Evolutionary conservation across 805 yeast genomes (phyloP), one percentile per base, ranked within the genome.

Genomic region (Candida fluviatilis): DNA sequence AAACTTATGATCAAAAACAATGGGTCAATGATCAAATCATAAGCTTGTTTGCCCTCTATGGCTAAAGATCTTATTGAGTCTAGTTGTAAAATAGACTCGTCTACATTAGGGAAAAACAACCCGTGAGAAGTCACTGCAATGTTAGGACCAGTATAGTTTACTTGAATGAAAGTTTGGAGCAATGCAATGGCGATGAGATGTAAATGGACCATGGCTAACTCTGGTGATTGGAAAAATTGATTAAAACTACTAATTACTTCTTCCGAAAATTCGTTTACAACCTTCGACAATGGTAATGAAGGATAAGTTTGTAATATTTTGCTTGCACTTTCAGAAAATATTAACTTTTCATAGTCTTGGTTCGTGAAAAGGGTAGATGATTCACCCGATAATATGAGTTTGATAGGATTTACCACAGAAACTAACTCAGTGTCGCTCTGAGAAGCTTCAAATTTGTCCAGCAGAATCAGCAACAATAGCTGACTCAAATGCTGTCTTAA

Each of bases 111-210:
- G 40, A 68, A 66, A 39, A 58, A 50, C n/a, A 51, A 34, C n/a
- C 62, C 52, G 25, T 51, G 50, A 4, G 71, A 48, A 3, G 57
- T 59, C 16, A 65, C 47, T 4, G 71, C 70, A 2, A 78, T 51
- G 18, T 74, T 71, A 4, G 96, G 96, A 6, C 97, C 97, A 0
- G 95, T 86, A 58, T 73, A 86, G 57, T 90, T 90, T 36, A 74
- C 60, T 55, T 87, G 95, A 12, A 84, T 63, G 53, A 84, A 90
- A 1, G 75, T 54, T 53, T 88, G 89, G 18, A 87, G 61, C 3
- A 78, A 60, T 1, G 83, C 71, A 42, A 86, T 69, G 2, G 86
- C 84, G 13, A 73, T 31, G n/a, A 65, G 40, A 35, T 60, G 70
- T 24, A 58, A 45, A 30, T 59, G 58, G 13, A 55, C 16, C 1